These are phyloP conservation scores for Daldinia sp. DNA, from an alignment of 2,329 filamentous ascomycete genomes.

Conservation along the genomic window DNA sequence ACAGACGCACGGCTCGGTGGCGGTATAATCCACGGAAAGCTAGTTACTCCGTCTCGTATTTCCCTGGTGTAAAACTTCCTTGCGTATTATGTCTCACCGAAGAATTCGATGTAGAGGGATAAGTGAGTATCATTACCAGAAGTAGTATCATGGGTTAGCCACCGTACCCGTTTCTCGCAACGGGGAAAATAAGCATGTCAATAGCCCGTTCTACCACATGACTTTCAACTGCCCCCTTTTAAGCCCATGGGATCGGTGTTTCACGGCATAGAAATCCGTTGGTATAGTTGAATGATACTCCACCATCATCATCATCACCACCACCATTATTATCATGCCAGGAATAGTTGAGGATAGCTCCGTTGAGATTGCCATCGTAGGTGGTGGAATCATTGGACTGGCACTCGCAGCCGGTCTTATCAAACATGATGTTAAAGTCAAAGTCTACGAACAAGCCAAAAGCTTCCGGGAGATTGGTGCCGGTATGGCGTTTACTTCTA, in stretches of 20 bases:
- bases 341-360: constrained; percentile 19
- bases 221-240: neutral
- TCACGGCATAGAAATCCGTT: neutral
- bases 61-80: constrained; percentile 10
- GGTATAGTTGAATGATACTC: neutral
- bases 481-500: constrained; percentile 46
- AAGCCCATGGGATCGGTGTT: constrained; percentile 7
- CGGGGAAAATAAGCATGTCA: neutral
- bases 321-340: constrained; percentile 16
- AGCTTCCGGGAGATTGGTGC: constrained; percentile 47
- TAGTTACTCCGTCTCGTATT: constrained; percentile 37
- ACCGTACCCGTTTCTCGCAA: neutral
- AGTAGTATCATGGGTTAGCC: constrained; percentile 23
- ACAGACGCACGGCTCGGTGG: constrained; percentile 27
- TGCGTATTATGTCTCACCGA: neutral
- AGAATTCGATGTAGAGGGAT: neutral
- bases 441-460: constrained; percentile 43
- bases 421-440: constrained; percentile 39
- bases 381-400: constrained; percentile 46
- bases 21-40: constrained; percentile 30
- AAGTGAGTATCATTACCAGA: constrained; percentile 14
- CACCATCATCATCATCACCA: neutral
- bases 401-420: constrained; percentile 41
- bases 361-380: constrained; percentile 43
- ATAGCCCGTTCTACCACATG: neutral